Conservation (phyloP, 768 basidiomycete species). For the Boletus tomentosulus region DNA sequence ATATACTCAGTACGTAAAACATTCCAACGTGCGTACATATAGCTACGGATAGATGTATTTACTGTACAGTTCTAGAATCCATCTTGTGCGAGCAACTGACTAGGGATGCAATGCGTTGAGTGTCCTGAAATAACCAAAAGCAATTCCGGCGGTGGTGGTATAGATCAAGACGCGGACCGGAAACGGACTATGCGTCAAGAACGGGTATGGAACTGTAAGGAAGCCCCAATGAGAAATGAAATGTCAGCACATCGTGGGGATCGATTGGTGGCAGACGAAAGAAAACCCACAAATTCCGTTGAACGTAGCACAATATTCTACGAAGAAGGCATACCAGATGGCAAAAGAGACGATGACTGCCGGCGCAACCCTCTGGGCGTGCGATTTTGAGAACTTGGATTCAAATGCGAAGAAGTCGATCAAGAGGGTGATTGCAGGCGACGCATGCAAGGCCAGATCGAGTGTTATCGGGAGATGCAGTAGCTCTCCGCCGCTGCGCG, state of each 20-base stretch:
- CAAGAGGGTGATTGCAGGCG: slow-evolving; percentile 53
- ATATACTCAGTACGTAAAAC: no score
- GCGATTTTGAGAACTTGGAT: slow-evolving; percentile 40
- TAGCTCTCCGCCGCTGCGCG: slow-evolving; percentile 5
- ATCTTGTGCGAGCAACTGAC: not conserved
- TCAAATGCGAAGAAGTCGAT: slow-evolving; percentile 70
- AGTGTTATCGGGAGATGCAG: slow-evolving; percentile 46
- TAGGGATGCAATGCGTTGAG: slow-evolving; percentile 56
- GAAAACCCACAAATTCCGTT: slow-evolving; percentile 57
- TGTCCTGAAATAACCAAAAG: slow-evolving; percentile 50
- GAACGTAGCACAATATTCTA: slow-evolving; percentile 59
- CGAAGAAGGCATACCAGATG: slow-evolving; percentile 56
- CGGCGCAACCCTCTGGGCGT: slow-evolving; percentile 16
- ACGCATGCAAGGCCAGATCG: slow-evolving; percentile 65
- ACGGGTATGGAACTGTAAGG: slow-evolving; percentile 75
- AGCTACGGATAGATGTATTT: not conserved
- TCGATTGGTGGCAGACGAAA: not conserved
- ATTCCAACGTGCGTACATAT: not conserved
- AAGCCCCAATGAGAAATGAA: not conserved
- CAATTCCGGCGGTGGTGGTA: slow-evolving; percentile 44
- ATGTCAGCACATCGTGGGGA: not conserved
- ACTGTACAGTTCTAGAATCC: not conserved
- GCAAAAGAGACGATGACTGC: slow-evolving; percentile 21
- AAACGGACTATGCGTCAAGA: slow-evolving; percentile 60
- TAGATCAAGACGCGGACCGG: slow-evolving; percentile 58